Evolutionary conservation across 1,284 basidiomycete genomes (phyloP).

Genomic region (Salmacisia buchloeana): DNA sequence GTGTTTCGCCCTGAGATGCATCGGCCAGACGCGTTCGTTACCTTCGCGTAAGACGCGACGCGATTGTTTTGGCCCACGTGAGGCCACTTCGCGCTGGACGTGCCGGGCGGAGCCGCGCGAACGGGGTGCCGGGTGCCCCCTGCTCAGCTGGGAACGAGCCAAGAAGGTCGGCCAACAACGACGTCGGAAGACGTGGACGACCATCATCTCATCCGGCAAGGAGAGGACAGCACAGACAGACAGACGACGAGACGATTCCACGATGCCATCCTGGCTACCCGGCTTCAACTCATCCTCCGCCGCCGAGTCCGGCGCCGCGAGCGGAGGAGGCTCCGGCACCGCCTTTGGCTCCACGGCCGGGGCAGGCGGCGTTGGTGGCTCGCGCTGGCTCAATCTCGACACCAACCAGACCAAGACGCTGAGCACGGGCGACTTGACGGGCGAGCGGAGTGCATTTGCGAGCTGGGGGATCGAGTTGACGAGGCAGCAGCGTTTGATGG

Average conservation of each 20-base stretch:
- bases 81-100: too few species aligned
- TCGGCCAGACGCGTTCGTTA: too few species aligned
- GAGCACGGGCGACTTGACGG: conserved; percentile 33
- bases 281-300: background rate
- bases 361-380: conserved; percentile 5
- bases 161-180: too few species aligned
- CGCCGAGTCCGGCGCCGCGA: background rate
- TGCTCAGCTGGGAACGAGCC: too few species aligned
- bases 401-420: conserved; percentile 35
- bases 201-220: too few species aligned
- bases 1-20: too few species aligned
- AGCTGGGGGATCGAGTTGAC: conserved; percentile 40
- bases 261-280: conserved; percentile 8
- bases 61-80: too few species aligned
- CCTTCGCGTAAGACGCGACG: too few species aligned
- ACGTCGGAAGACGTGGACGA: too few species aligned
- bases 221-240: too few species aligned
- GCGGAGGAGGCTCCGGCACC: background rate
- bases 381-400: conserved; percentile 40
- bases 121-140: too few species aligned
- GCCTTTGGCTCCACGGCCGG: background rate
- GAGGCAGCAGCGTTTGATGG: conserved; percentile 38
- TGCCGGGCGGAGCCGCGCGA: too few species aligned
- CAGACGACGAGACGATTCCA: background rate
- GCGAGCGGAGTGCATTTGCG: conserved; percentile 37